Base-by-base conservation (phyloP, 192 early-diverging fungal genomes). In the Coemansia sp. region DNA sequence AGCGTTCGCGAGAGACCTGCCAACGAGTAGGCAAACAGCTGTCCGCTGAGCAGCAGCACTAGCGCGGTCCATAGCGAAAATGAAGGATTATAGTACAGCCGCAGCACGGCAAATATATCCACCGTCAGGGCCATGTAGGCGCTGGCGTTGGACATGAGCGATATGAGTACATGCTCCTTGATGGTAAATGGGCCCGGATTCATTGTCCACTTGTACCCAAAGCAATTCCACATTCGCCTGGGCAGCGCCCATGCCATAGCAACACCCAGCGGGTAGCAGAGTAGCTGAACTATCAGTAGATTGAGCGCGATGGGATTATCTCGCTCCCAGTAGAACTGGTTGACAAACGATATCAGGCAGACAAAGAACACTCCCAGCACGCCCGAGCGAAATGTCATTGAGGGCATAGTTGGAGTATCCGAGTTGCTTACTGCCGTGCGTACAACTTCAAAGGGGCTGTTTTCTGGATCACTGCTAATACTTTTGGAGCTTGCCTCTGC, bases 161-260 rank as follows among this genome's bases (percentile, higher is more conserved):
- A 89, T 46, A 95, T 90, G 36, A 97, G 80, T 9, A 91, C 94
- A 70, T 95, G 93, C 60, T 95, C 95, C 68, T 98, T 98, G 62
- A 94, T 88, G 45, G 84, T 89, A 75, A 96, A 96, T 14, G 89
- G 92, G 8, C 94, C 94, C 2, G 92, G 89, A 65, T 96, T 96
- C 70, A 84, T 74, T 17, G 77, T 58, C 82, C 82, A 84, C n/a
- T 53, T 63, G 42, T 91, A 85, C 4, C 87, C 81, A 64, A 87
- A 87, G 9, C 71, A 10, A 20, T 59, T 65, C 71, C 87, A 80
- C 22, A 65, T 76, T 24, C 72, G 70, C 12, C 74, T 79, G 22
- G 93, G 91, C 40, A 94, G 67, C 10, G 83, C 62, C 59, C 77
- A 83, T 15, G 89, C 93, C 69, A 92, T 70, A 29, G 89, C 73